Evolutionary conservation across 805 yeast species (phyloP), one percentile per base, ranked within the genome.

Genomic region (Limtongozyma cylindracea): DNA sequence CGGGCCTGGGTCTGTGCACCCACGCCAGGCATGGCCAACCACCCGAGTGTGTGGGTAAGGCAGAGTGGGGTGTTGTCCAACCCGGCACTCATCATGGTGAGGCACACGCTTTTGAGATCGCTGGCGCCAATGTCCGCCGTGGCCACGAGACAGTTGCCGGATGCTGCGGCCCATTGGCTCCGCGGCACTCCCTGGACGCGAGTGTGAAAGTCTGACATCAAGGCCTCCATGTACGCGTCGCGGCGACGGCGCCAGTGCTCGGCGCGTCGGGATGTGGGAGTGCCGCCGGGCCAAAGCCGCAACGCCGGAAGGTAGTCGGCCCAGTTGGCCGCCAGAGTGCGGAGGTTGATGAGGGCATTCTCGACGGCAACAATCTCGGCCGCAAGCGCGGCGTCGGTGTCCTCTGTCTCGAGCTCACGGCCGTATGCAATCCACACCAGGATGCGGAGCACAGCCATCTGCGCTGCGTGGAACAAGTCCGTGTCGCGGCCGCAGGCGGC

Each of bases 1-100:
- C n/a, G n/a, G n/a, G n/a, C n/a, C n/a, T n/a, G n/a, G n/a, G n/a
- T n/a, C n/a, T n/a, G n/a, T n/a, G n/a, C n/a, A n/a, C n/a, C n/a
- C n/a, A n/a, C n/a, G n/a, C n/a, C n/a, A n/a, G n/a, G n/a, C n/a
- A n/a, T n/a, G 5, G 69, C 53, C 19, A 72, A 41, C 18, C 65
- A 71, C 1, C 72, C 72, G 30, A 69, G 34, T 6, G 68, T 49
- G 28, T 69, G 64, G 28, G 59, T 57, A 22, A 71, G 46, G 21
- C 62, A 69, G 16, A 70, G 47, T 0, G 78, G 68, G 1, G 69
- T 59, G 29, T 73, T 72, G 35, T 72, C 84, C 12, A 72, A 43
- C 0, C 88, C 88, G 6, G 82, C 88, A 31, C 78, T 67, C 1
- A 72, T 68, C 70, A 71, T 62, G 0, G 82, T 67, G 19, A 72